A percentile compares a stretch with the other conserved stretches of the same genome.
phyloP scores from a whole-genome alignment of 805 yeast species.

The Saturnispora hagleri region DNA sequence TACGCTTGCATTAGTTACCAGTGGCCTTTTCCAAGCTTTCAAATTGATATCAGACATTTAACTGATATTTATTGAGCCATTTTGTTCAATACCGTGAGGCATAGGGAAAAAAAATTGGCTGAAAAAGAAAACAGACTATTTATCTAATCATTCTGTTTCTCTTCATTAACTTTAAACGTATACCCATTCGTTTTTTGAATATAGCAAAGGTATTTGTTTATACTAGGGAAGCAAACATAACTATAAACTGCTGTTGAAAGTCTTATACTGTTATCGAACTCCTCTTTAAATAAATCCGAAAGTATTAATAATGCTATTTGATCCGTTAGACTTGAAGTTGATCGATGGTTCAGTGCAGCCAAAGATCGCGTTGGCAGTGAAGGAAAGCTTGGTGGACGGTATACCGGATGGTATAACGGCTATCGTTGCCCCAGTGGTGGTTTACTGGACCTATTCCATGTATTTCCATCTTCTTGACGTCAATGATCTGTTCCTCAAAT shows the following conservation, averaged over 20 bases:
- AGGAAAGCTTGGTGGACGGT: constrained; percentile 4
- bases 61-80: neutral
- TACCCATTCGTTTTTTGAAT: neutral
- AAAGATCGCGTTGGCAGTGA: neutral
- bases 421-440: constrained; percentile 63
- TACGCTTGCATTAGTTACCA: no score
- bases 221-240: neutral
- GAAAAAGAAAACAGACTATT: neutral
- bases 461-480: constrained; percentile 71
- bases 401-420: constrained; percentile 30
- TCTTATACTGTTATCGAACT: neutral
- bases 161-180: neutral
- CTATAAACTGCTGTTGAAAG: neutral
- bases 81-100: neutral
- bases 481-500: constrained; percentile 65
- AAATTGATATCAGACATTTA: no score
- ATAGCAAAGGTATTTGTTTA: neutral
- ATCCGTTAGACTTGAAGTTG: neutral
- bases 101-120: neutral
- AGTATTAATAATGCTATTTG: neutral
- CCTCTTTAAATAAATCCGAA: neutral
- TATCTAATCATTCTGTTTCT: neutral
- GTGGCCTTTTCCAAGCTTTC: no score
- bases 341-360: constrained; percentile 6
- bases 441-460: constrained; percentile 73